Conservation (phyloP, 164 flowering plant genomes). For the Piper longum region DNA sequence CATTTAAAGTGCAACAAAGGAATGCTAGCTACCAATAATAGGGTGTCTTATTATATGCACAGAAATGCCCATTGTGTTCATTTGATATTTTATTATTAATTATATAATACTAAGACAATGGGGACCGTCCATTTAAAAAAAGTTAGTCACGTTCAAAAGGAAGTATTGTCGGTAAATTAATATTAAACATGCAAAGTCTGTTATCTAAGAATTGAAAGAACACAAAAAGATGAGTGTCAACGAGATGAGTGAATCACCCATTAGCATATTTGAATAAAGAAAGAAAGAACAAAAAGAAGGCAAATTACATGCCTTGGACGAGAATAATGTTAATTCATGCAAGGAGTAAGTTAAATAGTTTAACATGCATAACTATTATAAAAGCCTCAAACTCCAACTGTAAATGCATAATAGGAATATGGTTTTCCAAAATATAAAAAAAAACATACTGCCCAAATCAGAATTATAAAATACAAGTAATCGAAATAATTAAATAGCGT, state of each 20-base stretch:
- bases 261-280: constrained; percentile 6
- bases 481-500: background rate
- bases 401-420: constrained; percentile 4
- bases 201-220: too few species aligned
- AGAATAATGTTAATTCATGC: constrained; percentile 7
- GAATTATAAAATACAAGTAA: too few species aligned
- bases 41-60: background rate
- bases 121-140: background rate
- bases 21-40: too few species aligned
- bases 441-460: too few species aligned
- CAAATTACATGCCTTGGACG: constrained; percentile 1
- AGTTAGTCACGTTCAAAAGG: background rate
- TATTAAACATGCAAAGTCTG: too few species aligned
- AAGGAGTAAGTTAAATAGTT: constrained; percentile 4
- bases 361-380: background rate
- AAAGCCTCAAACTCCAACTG: constrained; percentile 8
- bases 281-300: constrained; percentile 4
- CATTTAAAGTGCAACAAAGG: background rate
- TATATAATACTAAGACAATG: background rate
- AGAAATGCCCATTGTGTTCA: background rate
- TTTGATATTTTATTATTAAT: background rate
- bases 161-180: too few species aligned
- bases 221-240: too few species aligned
- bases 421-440: constrained; percentile 4
- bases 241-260: constrained; percentile 3